A percentile compares a stretch with the other conserved stretches of the same genome.
phyloP scores from a whole-genome alignment of 305 asterid genomes.

The Fraxinus albicans region DNA sequence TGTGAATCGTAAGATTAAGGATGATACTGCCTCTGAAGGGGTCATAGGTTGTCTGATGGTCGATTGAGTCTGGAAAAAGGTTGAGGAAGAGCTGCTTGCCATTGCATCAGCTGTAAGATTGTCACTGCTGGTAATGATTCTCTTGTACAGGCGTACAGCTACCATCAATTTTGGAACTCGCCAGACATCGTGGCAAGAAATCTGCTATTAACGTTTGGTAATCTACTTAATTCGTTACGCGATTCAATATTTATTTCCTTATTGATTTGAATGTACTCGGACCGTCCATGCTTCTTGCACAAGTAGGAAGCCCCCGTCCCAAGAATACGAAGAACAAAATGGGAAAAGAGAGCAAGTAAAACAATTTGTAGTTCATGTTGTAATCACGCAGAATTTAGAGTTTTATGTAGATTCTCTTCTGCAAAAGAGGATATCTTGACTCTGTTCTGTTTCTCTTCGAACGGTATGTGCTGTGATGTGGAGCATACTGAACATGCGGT shows the following conservation, averaged over 20 bases:
- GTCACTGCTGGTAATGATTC: not conserved
- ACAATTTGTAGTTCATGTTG: not conserved
- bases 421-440: not conserved
- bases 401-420: not conserved
- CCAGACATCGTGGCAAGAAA: not conserved
- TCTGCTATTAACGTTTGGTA: conserved; percentile 17
- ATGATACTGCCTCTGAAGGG: conserved; percentile 25
- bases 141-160: not conserved
- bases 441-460: not conserved
- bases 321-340: not conserved
- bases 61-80: conserved; percentile 63
- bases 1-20: conserved; percentile 6
- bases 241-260: not conserved
- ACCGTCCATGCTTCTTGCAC: not conserved
- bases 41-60: conserved; percentile 58
- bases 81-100: conserved; percentile 47
- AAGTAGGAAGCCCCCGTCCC: not conserved
- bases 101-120: conserved; percentile 63
- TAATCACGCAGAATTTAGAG: not conserved
- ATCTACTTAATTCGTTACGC: not conserved
- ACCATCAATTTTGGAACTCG: not conserved
- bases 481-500: not conserved
- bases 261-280: not conserved
- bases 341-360: not conserved
- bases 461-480: too few species aligned